Base-by-base conservation (phyloP, 164 flowering plant genomes). In the Malania oleifera region DNA sequence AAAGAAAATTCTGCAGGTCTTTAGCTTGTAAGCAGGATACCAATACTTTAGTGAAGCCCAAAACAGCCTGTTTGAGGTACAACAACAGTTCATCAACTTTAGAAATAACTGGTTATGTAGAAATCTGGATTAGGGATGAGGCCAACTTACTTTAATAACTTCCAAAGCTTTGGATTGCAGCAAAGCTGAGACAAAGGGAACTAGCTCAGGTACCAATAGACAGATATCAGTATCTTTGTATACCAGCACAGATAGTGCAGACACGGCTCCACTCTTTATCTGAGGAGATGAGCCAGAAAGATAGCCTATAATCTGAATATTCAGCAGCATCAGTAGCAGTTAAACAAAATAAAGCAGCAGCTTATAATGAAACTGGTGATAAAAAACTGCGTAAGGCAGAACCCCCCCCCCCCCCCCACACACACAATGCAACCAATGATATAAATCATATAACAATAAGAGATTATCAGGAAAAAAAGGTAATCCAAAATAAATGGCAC, bases 281-380 rank as follows among this genome's bases (percentile, higher is more conserved):
- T 85, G 85, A 56, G 99, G 95, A 64, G 96, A 79, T 48, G 96
- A 71, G 50, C 86, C 92, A 69, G 96, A 86, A 54, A 93, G 87
- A 74, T 90, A 86, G 13, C 88, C 97, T 73, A 78, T 60, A 59
- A 93, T 80, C 98, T 93, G 80, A 59, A 43, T 8, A 67, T 59
- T 25, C 19, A 8, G 26, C 28, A 58, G 37, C 45, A 56, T 34
- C 43, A 65, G 60, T 18, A 47, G 59, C 25, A 26, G 17, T 39
- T 40, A 47, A 44, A 50, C 23, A n/a, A 14, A 43, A 62, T 44
- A n/a, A 25, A 62, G 19, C 14, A 59, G 28, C 31, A 56, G n/a
- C n/a, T n/a, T n/a, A n/a, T n/a, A n/a, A n/a, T n/a, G 38, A 24
- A 6, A 64, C 18, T 11, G 3, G 20, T 17, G n/a, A n/a, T n/a